Conservation (phyloP, 495 filamentous ascomycete genomes). For the Podospora pseudoanserina region DNA sequence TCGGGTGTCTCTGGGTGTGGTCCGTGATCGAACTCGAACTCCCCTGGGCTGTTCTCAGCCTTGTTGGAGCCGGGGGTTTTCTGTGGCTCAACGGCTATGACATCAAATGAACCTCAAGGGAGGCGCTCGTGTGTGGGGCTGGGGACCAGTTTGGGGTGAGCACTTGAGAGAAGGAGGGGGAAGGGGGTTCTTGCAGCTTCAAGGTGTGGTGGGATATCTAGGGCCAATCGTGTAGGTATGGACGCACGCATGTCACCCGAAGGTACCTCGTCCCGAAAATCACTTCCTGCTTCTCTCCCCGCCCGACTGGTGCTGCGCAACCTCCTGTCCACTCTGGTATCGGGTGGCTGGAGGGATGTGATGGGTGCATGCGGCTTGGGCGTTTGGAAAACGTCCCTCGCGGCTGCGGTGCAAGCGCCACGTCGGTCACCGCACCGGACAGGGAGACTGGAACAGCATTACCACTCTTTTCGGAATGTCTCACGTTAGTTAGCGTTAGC, state of each 20-base stretch:
- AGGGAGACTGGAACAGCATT: neutral
- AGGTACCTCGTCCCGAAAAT: neutral
- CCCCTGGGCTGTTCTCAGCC: conserved; percentile 57
- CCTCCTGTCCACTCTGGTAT: neutral
- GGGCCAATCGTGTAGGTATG: neutral
- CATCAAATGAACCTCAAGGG: conserved; percentile 24
- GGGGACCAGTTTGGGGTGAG: neutral
- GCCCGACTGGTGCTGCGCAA: neutral
- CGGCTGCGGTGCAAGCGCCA: neutral
- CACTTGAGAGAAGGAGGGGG: too few relatives aligned
- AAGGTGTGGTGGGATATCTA: neutral
- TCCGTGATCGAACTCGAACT: conserved; percentile 83
- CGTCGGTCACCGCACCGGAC: neutral
- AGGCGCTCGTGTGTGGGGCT: neutral
- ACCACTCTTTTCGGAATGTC: neutral
- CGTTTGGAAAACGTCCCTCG: neutral
- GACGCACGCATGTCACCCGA: neutral
- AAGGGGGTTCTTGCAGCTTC: neutral
- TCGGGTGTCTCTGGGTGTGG: conserved; percentile 96
- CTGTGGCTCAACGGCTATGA: conserved; percentile 71
- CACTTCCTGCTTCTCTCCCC: neutral
- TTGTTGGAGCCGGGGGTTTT: conserved; percentile 59
- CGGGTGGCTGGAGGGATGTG: neutral
- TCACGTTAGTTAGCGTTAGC: neutral
- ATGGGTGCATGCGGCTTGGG: neutral